Percentiles rank a stretch among this genome's conserved stretches.
Evolutionary conservation across 2,329 filamentous ascomycete species (phyloP).

Genomic region (Aureobasidium sp.): DNA sequence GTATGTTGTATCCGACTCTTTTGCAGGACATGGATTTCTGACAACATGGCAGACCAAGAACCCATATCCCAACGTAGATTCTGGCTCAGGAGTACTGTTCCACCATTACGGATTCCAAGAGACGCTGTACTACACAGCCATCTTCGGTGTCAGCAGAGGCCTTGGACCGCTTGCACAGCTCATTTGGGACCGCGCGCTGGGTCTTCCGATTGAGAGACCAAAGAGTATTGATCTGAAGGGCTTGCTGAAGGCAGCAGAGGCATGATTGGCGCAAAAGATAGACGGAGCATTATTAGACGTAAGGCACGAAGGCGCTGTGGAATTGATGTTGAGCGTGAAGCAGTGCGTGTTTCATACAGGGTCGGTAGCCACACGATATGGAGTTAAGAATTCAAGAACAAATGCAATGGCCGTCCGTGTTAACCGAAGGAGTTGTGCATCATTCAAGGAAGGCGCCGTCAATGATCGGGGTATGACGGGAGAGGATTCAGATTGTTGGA

Average conservation of each 20-base stretch:
- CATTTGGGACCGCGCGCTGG: constrained; percentile 91
- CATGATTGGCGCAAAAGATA: background rate
- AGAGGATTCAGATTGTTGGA: background rate
- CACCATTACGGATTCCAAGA: constrained; percentile 97
- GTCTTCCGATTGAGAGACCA: constrained; percentile 90
- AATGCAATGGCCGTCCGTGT: background rate
- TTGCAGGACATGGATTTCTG: background rate
- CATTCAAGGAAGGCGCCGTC: background rate
- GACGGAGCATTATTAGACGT: background rate
- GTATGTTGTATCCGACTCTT: constrained; percentile 29
- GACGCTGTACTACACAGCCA: constrained; percentile 84
- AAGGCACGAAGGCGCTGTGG: background rate
- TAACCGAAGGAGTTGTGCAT: background rate
- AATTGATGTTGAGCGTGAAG: background rate
- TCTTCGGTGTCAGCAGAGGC: constrained; percentile 62
- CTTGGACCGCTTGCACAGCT: constrained; percentile 88
- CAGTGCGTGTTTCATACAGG: background rate
- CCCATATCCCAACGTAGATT: constrained; percentile 92
- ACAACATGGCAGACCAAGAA: constrained; percentile 30
- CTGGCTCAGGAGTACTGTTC: constrained; percentile 87
- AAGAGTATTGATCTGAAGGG: constrained; percentile 96
- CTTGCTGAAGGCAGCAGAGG: constrained; percentile 56
- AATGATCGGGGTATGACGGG: constrained; percentile 9
- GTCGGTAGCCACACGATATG: background rate
- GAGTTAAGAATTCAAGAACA: background rate